Conservation (phyloP, 1,284 basidiomycete genomes). For the Apiotrichum sp. region DNA sequence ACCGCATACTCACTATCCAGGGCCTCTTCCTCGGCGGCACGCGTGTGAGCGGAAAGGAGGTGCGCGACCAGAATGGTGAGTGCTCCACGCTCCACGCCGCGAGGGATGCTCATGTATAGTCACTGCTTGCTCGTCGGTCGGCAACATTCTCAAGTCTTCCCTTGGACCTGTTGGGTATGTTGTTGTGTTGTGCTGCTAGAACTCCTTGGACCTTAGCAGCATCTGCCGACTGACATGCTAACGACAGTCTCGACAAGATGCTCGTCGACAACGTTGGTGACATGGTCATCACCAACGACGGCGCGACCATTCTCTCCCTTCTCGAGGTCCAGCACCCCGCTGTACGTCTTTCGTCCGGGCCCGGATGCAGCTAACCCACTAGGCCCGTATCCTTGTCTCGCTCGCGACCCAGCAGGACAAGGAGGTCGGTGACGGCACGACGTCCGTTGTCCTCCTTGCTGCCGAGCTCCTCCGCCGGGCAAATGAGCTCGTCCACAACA, state of each 20-base stretch:
- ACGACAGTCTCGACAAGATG: conserved; percentile 80
- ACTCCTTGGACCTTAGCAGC: conserved; percentile 50
- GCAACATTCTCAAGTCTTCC: conserved; percentile 96
- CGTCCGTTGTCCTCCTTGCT: conserved; percentile 95
- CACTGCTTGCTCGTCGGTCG: conserved; percentile 89
- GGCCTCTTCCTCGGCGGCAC: conserved; percentile 91
- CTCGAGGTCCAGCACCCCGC: conserved; percentile 91
- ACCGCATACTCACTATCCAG: conserved; percentile 17
- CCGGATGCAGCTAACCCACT: conserved; percentile 37
- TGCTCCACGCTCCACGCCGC: background rate
- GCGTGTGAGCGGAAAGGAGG: conserved; percentile 88
- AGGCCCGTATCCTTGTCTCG: conserved; percentile 87
- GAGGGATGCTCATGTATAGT: conserved; percentile 52
- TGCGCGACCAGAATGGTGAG: conserved; percentile 91
- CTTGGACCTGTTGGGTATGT: conserved; percentile 73
- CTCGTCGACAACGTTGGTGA: conserved; percentile 98
- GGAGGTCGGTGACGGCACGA: conserved; percentile 98
- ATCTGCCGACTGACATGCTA: conserved; percentile 74
- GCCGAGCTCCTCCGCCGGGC: conserved; percentile 91
- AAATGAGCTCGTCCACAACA: conserved; percentile 96
- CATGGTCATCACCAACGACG: conserved; percentile 99
- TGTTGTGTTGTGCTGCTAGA: background rate
- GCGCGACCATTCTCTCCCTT: conserved; percentile 91
- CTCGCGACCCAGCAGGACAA: conserved; percentile 99
- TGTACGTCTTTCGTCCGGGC: conserved; percentile 44